phyloP scores from a whole-genome alignment of 805 yeast species.

The Priceomyces haplophilus region DNA sequence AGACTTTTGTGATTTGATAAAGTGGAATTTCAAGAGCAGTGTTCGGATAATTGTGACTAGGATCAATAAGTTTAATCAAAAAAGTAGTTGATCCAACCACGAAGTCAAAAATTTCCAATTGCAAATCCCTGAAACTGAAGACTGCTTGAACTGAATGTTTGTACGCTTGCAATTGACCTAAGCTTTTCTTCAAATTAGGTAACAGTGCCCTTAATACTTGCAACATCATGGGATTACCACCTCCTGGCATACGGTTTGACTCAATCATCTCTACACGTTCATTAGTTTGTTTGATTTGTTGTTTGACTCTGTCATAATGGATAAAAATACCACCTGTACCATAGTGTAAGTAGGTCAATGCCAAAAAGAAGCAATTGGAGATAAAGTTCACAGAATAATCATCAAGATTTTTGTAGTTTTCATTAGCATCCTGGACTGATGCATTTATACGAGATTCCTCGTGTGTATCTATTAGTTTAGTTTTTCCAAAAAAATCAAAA shows the following conservation, averaged over 20 bases:
- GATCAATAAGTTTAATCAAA: conserved; percentile 69
- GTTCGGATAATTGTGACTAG: conserved; percentile 60
- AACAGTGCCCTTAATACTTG: conserved; percentile 37
- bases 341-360: conserved; percentile 76
- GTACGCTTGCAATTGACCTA: conserved; percentile 36
- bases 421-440: conserved; percentile 65
- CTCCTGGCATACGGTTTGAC: conserved; percentile 26
- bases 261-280: conserved; percentile 49
- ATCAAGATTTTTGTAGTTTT: conserved; percentile 44
- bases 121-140: conserved; percentile 54
- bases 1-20: conserved; percentile 54
- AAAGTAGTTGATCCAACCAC: conserved; percentile 73
- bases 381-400: conserved; percentile 63
- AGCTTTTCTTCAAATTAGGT: conserved; percentile 42
- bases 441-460: conserved; percentile 86
- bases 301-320: conserved; percentile 50
- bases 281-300: conserved; percentile 46
- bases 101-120: conserved; percentile 70
- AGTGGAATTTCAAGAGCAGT: conserved; percentile 50
- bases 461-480: conserved; percentile 54
- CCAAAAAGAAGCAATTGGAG: conserved; percentile 83
- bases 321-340: conserved; percentile 81
- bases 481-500: conserved; percentile 58
- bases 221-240: conserved; percentile 24
- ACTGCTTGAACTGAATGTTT: conserved; percentile 62